Percentiles rank a stretch among this genome's conserved stretches.
Conservation (phyloP, 83 land plant genomes). For the Diphasiastrum complanatum region DNA sequence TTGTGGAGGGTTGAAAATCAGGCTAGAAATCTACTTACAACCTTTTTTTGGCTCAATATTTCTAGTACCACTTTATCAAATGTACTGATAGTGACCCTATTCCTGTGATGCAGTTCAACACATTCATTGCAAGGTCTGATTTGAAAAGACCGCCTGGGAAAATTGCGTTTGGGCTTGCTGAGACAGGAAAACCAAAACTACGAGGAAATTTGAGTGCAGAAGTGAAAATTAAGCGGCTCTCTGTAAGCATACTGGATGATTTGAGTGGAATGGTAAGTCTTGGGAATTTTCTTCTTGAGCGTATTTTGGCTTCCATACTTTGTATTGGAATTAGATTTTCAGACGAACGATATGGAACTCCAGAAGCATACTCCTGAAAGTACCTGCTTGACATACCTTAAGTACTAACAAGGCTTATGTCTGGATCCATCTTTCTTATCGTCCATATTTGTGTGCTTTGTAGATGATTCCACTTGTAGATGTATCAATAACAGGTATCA, state of each 20-base stretch:
- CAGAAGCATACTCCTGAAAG: too few relatives aligned
- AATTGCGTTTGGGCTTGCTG: slow-evolving; percentile 71
- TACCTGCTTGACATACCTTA: too few relatives aligned
- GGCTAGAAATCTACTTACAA: slow-evolving; percentile 29
- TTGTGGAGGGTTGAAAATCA: slow-evolving; percentile 97
- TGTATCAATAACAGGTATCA: slow-evolving; percentile 68
- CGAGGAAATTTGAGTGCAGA: slow-evolving; percentile 75
- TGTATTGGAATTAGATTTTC: background rate
- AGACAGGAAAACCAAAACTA: slow-evolving; percentile 53
- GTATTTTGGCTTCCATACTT: background rate
- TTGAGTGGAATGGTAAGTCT: slow-evolving; percentile 62
- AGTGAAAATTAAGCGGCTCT: slow-evolving; percentile 62
- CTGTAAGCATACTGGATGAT: slow-evolving; percentile 73
- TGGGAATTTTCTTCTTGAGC: background rate
- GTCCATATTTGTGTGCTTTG: slow-evolving; percentile 3
- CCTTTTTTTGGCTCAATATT: too few relatives aligned
- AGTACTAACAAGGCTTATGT: too few relatives aligned
- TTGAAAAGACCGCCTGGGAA: slow-evolving; percentile 66
- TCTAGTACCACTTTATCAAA: slow-evolving; percentile 19
- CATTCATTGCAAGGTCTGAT: slow-evolving; percentile 92
- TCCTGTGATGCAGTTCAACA: slow-evolving; percentile 51
- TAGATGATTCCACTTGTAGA: slow-evolving; percentile 93
- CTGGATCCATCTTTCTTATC: too few relatives aligned
- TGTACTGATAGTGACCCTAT: background rate
- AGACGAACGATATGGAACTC: background rate